Percentiles rank a stretch among this genome's conserved stretches.
These are phyloP conservation scores for Fusarium coicis DNA, from an alignment of 2,329 filamentous ascomycete species.

Conservation along the genomic window DNA sequence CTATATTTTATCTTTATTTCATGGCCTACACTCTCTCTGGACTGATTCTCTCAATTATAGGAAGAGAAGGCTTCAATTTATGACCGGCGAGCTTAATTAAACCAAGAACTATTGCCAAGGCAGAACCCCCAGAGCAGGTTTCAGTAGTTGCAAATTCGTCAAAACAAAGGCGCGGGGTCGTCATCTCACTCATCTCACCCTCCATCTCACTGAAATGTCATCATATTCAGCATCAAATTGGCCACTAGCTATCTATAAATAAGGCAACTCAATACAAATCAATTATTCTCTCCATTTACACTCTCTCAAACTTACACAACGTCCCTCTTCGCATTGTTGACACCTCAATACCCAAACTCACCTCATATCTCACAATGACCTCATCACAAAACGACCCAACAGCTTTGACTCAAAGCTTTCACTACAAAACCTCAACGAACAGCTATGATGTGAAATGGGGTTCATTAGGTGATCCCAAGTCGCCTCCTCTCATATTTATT, in stretches of 20 bases:
- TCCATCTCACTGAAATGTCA: not conserved
- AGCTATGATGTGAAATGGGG: conserved; percentile 47
- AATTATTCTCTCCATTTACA: no score
- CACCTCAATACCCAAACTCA: not conserved
- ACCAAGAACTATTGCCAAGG: no score
- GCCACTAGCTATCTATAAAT: not conserved
- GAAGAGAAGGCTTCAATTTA: no score
- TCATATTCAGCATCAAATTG: not conserved
- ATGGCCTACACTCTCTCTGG: no score
- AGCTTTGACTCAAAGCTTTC: conserved; percentile 43
- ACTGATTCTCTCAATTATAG: no score
- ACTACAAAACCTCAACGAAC: conserved; percentile 44
- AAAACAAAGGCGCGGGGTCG: conserved; percentile 8
- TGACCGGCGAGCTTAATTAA: no score
- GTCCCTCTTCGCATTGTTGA: not conserved
- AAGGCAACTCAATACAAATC: no score
- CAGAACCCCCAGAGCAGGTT: no score
- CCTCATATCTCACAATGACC: not conserved
- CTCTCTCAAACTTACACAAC: no score
- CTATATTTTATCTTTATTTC: no score
- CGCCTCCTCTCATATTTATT: conserved; percentile 54
- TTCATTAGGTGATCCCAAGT: conserved; percentile 45
- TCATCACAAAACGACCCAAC: conserved; percentile 17
- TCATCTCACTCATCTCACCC: not conserved
- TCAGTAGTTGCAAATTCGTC: not conserved